Conservation (phyloP, 495 filamentous ascomycete species). For the Aspergillus coremiiformis region DNA sequence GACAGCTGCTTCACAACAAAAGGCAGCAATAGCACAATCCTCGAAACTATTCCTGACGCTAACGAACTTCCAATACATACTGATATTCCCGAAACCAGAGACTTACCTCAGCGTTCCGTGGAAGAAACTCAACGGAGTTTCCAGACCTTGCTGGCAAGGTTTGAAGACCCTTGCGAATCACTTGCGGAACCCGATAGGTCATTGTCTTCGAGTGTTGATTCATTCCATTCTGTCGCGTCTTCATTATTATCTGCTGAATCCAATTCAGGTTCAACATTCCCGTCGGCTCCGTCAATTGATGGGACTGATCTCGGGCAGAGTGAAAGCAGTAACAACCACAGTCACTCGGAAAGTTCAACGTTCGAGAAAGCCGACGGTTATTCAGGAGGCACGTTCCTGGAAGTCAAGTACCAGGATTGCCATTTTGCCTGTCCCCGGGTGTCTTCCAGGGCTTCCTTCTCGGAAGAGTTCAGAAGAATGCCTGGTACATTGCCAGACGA, state of each 20-base stretch:
- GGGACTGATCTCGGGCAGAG: conserved; percentile 13
- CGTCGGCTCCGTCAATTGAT: conserved; percentile 23
- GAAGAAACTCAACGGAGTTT: conserved; percentile 40
- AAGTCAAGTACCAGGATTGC: conserved; percentile 4
- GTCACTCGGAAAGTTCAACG: background rate
- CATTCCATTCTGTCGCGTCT: conserved; percentile 51
- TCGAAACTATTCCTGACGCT: conserved; percentile 23
- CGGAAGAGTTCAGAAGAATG: background rate
- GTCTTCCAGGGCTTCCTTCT: background rate
- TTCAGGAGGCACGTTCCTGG: background rate
- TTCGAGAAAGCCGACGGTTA: conserved; percentile 4
- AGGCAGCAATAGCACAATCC: conserved; percentile 20
- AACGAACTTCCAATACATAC: conserved; percentile 14
- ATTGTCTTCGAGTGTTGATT: conserved; percentile 53
- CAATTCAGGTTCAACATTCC: conserved; percentile 15
- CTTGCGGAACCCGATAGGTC: conserved; percentile 26
- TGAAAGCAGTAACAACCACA: background rate
- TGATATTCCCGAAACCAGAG: conserved; percentile 16
- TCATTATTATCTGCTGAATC: conserved; percentile 9
- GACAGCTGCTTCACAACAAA: conserved; percentile 26
- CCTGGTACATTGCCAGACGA: background rate
- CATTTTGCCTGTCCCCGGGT: background rate
- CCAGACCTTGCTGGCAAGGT: conserved; percentile 37
- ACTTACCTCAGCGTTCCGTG: conserved; percentile 17
- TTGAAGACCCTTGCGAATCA: conserved; percentile 30